Base-by-base conservation (phyloP, 2,329 filamentous ascomycete species). In the Emergomyces africanus region DNA sequence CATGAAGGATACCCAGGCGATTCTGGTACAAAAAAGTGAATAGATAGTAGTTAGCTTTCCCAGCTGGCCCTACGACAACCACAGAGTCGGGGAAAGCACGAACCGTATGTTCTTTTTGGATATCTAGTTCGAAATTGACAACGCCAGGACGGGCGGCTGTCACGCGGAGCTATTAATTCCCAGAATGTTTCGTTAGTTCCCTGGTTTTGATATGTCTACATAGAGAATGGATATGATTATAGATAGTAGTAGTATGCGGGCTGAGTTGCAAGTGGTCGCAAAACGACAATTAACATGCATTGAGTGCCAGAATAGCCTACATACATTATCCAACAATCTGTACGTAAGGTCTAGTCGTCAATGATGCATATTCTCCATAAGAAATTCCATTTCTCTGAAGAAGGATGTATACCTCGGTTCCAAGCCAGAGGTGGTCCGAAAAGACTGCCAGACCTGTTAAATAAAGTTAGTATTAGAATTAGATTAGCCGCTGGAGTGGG, bases 381-480 rank as follows among this genome's bases (percentile, higher is more conserved):
- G 25, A 10, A n/a, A 39, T 41, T 54, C n/a, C 51, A 44, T 44
- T 44, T 44, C 23, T 39, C 41, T 39, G 25, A 50, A 12, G 18
- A 46, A 46, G 20, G 35, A 35, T 61, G 50, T 41, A 25, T 77
- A 95, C 91, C 88, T 88, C 71, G 90, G 90, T 72, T 96, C 92
- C 23, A 97, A 76, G 6, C 91, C 91, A 5, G 90, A 96, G 64
- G 89, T 88, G 64, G 83, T 82, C 76, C 88, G 83, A 73, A 96
- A 96, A 1, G 89, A 91, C 71, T 88, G 87, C 78, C 90, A 82
- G 53, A 95, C 89, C 89, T 94, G 60, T 18, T 14, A 60, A 44
- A 54, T 57, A 57, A 23, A 54, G n/a, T n/a, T n/a, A n/a, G n/a
- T n/a, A n/a, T n/a, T n/a, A n/a, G n/a, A n/a, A n/a, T n/a, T n/a